A percentile compares a stretch with the other conserved stretches of the same genome.
phyloP scores from a whole-genome alignment of 2,329 filamentous ascomycete species.

The Fusarium longipes region DNA sequence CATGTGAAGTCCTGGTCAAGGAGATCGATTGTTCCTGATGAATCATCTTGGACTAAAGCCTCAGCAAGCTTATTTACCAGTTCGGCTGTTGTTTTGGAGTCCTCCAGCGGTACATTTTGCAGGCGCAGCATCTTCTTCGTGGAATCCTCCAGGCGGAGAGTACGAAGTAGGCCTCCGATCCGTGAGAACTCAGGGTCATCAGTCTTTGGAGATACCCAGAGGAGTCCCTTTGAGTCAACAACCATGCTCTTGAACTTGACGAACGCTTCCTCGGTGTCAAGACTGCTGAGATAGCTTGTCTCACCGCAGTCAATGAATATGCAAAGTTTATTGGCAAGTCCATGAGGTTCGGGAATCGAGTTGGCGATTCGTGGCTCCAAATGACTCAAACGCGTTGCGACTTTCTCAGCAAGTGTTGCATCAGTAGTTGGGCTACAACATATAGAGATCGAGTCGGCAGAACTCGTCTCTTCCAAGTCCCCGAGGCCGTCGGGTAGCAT shows the following conservation, averaged over 20 bases:
- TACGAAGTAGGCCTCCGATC: neutral
- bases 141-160: neutral
- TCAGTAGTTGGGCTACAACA: neutral
- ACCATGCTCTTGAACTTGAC: neutral
- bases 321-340: neutral
- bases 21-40: too few species aligned
- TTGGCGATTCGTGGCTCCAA: neutral
- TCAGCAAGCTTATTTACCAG: neutral
- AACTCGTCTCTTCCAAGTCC: too few species aligned
- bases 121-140: neutral
- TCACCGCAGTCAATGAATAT: neutral
- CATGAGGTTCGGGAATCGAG: neutral
- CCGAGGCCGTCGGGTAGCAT: neutral
- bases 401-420: neutral
- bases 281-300: neutral
- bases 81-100: neutral
- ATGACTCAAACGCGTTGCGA: neutral
- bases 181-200: neutral
- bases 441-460: too few species aligned
- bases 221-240: neutral
- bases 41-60: too few species aligned
- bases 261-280: neutral
- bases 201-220: conserved; percentile 21
- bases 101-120: neutral
- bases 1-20: neutral